These are phyloP conservation scores for Madurella mycetomatis DNA, from an alignment of 2,329 filamentous ascomycete genomes.

Conservation along the genomic window DNA sequence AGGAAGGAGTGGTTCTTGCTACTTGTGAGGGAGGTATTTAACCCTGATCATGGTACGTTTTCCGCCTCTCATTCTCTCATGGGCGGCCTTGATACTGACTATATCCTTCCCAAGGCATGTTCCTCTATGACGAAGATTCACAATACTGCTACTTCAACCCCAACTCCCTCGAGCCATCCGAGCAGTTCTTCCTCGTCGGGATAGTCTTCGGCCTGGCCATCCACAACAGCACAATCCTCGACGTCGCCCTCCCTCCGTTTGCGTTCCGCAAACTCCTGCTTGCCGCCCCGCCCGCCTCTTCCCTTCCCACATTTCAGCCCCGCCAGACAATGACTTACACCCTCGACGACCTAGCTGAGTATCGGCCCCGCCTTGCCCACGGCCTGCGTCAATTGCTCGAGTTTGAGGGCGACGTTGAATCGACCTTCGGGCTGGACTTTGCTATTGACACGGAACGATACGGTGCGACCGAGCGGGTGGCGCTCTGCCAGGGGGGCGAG, in stretches of 20 bases:
- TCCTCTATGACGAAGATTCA: conserved; percentile 87
- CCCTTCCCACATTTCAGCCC: conserved; percentile 53
- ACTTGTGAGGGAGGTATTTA: conserved; percentile 83
- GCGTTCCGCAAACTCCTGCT: conserved; percentile 83
- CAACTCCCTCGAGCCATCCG: conserved; percentile 80
- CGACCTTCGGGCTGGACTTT: conserved; percentile 78
- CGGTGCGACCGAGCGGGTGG: conserved; percentile 60
- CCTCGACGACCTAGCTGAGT: conserved; percentile 78
- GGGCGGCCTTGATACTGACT: background rate
- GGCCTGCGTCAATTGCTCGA: conserved; percentile 74
- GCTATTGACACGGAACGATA: conserved; percentile 73
- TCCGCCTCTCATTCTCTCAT: background rate
- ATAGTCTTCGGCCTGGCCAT: conserved; percentile 85
- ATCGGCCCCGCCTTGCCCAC: conserved; percentile 67
- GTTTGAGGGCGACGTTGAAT: conserved; percentile 77
- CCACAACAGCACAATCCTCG: conserved; percentile 90
- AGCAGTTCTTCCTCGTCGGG: conserved; percentile 87
- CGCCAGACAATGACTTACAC: conserved; percentile 65
- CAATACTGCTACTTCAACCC: conserved; percentile 92
- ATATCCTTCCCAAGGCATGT: conserved; percentile 62
- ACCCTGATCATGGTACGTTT: conserved; percentile 74
- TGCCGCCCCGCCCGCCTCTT: conserved; percentile 59
- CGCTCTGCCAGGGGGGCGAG: conserved; percentile 71
- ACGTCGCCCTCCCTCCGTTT: conserved; percentile 82
- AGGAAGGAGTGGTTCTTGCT: conserved; percentile 94